phyloP scores from a whole-genome alignment of 441 rosid species.

The Jatropha multifida region DNA sequence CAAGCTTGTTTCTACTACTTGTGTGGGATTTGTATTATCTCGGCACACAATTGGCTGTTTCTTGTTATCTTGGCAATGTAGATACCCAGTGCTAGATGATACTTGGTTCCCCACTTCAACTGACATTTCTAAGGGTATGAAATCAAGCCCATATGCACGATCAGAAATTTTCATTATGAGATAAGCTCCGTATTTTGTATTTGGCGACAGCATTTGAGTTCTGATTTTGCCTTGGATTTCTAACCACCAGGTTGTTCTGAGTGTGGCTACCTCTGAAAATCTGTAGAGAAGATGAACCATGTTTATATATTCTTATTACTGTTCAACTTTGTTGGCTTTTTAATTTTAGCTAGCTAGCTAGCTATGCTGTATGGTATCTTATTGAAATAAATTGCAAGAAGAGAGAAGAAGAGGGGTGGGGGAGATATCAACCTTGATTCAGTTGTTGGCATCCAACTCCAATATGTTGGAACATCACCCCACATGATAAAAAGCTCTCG shows the following conservation, averaged over 20 bases:
- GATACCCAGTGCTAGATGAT: slow-evolving; percentile 22
- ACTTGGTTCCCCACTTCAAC: slow-evolving; percentile 26
- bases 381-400: not conserved
- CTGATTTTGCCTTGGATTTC: slow-evolving; percentile 50
- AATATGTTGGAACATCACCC: slow-evolving; percentile 18
- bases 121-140: slow-evolving; percentile 38
- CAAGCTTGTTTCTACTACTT: slow-evolving; percentile 21
- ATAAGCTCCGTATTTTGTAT: slow-evolving; percentile 52
- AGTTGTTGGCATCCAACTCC: slow-evolving; percentile 19
- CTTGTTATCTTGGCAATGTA: slow-evolving; percentile 14
- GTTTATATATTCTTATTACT: slow-evolving; percentile 23
- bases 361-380: not conserved
- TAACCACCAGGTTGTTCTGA: slow-evolving; percentile 38
- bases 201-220: slow-evolving; percentile 39
- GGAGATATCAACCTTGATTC: slow-evolving; percentile 19
- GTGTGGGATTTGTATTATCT: not conserved
- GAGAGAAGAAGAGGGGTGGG: not conserved
- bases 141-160: slow-evolving; percentile 50
- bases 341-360: not conserved
- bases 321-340: not conserved
- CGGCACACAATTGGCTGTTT: not conserved
- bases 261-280: slow-evolving; percentile 48
- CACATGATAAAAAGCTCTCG: slow-evolving; percentile 42
- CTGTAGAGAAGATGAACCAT: slow-evolving; percentile 38
- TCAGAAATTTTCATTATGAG: slow-evolving; percentile 39